Conservation (phyloP, 164 flowering plant genomes). For the Akebia trifoliata region DNA sequence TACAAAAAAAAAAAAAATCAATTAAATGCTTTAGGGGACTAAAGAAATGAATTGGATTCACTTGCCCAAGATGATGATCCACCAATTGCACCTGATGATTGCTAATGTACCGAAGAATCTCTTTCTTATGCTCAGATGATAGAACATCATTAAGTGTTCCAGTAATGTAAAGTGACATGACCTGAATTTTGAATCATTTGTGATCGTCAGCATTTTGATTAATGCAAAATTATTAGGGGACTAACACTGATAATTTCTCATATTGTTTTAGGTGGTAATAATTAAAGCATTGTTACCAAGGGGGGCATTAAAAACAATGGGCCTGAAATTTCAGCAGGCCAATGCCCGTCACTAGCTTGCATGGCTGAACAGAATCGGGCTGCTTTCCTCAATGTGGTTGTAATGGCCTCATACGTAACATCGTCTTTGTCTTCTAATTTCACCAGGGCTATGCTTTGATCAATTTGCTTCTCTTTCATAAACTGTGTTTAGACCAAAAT, state of each 20-base stretch:
- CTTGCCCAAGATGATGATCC: not conserved
- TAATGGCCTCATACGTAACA: conserved; percentile 28
- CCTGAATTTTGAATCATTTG: conserved; percentile 34
- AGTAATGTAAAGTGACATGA: conserved; percentile 41
- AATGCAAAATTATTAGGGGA: not conserved
- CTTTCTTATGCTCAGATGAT: conserved; percentile 33
- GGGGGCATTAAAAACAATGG: conserved; percentile 50
- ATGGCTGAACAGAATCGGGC: conserved; percentile 36
- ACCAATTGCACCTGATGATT: conserved; percentile 61
- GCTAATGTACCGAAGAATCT: conserved; percentile 50
- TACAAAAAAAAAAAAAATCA: conserved; percentile 13
- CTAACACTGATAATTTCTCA: too few relatives aligned
- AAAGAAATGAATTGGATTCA: not conserved
- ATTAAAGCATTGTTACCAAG: conserved; percentile 25
- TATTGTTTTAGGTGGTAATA: too few relatives aligned
- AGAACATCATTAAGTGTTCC: conserved; percentile 38
- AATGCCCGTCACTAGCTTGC: conserved; percentile 60
- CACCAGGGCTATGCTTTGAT: conserved; percentile 13
- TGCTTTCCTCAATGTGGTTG: conserved; percentile 33
- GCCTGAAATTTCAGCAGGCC: conserved; percentile 57
- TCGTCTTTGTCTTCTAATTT: conserved; percentile 24
- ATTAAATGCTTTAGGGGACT: too few relatives aligned
- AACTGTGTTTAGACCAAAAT: not conserved
- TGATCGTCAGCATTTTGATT: not conserved
- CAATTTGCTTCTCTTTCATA: conserved; percentile 19